Percentiles rank a stretch among this genome's conserved stretches.
phyloP scores from a whole-genome alignment of 768 basidiomycete species.

The Boletus sensibilis region DNA sequence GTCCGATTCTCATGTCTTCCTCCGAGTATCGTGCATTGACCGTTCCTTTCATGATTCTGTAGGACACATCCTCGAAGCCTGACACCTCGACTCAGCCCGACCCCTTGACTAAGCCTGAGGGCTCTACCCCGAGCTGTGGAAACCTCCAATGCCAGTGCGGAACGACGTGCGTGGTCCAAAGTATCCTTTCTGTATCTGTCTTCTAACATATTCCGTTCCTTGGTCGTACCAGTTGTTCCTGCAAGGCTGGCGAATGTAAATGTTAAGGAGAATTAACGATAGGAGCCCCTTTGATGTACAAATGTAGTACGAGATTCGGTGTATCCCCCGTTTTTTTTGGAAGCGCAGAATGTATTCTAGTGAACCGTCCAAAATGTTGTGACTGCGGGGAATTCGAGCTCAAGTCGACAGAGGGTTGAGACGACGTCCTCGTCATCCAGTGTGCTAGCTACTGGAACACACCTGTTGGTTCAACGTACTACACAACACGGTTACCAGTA shows the following conservation, averaged over 20 bases:
- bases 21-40: background rate
- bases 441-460: no score
- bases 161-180: conserved; percentile 8
- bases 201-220: background rate
- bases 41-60: no score
- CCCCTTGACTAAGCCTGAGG: background rate
- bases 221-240: conserved; percentile 5
- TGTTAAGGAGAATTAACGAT: background rate
- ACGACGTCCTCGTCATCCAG: no score
- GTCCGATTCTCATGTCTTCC: background rate
- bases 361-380: background rate
- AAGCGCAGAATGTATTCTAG: background rate
- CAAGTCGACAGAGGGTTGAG: no score
- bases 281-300: background rate
- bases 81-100: background rate
- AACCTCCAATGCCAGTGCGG: conserved; percentile 20
- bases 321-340: background rate
- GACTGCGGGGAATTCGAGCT: no score
- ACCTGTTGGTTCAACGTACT: no score
- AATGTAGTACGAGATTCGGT: background rate
- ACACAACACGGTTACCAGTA: no score
- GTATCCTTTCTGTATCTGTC: background rate
- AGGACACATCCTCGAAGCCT: conserved; percentile 9
- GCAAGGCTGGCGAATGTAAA: conserved; percentile 19
- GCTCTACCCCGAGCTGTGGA: conserved; percentile 13